phyloP scores from a whole-genome alignment of 495 filamentous ascomycete genomes.

The Pseudoneurospora amorphoporcata region DNA sequence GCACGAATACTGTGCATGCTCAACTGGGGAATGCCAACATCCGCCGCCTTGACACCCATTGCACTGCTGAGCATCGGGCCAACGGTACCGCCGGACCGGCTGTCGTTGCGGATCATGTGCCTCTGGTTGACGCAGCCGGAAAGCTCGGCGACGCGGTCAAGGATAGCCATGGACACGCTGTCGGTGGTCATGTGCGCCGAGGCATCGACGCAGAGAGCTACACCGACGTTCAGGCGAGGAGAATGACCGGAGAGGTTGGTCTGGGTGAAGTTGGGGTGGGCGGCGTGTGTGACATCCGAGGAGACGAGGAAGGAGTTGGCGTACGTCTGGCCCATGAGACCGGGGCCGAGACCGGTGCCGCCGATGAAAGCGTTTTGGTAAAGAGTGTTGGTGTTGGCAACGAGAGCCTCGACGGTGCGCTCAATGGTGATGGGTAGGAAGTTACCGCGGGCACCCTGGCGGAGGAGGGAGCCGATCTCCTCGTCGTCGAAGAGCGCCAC shows the following conservation, averaged over 20 bases:
- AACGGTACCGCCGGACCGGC: conserved; percentile 81
- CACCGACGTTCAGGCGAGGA: conserved; percentile 81
- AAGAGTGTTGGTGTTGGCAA: conserved; percentile 7
- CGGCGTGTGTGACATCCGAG: conserved; percentile 87
- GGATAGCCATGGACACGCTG: conserved; percentile 63
- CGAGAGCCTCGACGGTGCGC: conserved; percentile 65
- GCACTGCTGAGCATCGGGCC: conserved; percentile 76
- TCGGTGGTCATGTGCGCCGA: conserved; percentile 94
- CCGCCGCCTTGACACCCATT: conserved; percentile 77
- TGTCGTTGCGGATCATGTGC: conserved; percentile 93
- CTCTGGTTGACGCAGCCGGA: conserved; percentile 63
- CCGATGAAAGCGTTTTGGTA: conserved; percentile 24
- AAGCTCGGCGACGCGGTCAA: conserved; percentile 64
- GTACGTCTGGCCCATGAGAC: conserved; percentile 69
- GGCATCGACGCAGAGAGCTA: conserved; percentile 73
- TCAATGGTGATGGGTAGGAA: conserved; percentile 72
- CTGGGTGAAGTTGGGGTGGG: conserved; percentile 82
- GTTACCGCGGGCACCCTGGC: conserved; percentile 84
- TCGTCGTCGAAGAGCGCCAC: conserved; percentile 93
- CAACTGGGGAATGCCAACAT: conserved; percentile 85
- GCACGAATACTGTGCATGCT: conserved; percentile 94
- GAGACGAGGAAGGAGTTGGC: conserved; percentile 90
- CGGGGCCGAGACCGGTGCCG: conserved; percentile 33
- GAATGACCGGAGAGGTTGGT: conserved; percentile 77
- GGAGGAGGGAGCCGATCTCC: conserved; percentile 82